phyloP scores from a whole-genome alignment of 1,284 basidiomycete species.

The Austroboletus novae-zelandiae region DNA sequence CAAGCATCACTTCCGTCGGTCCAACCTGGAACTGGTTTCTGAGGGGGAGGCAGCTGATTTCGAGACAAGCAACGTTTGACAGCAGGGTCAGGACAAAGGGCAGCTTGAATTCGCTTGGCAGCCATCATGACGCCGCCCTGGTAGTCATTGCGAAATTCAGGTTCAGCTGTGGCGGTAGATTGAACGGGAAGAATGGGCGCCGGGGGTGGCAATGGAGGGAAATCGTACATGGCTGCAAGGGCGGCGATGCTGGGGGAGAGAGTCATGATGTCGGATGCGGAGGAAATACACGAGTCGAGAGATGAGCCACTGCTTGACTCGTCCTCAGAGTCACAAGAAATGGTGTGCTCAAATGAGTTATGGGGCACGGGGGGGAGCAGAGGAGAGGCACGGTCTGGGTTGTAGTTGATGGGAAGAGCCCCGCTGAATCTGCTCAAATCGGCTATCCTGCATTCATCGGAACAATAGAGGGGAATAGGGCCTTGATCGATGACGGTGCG shows the following conservation, averaged over 20 bases:
- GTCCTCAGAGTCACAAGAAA: conserved; percentile 38
- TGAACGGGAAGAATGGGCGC: conserved; percentile 39
- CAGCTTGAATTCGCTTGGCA: conserved; percentile 51
- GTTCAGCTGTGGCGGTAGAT: conserved; percentile 13
- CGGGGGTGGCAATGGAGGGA: conserved; percentile 53
- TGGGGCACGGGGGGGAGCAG: conserved; percentile 40
- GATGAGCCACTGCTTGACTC: conserved; percentile 42
- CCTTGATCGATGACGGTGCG: conserved; percentile 72
- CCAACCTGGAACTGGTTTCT: conserved; percentile 60
- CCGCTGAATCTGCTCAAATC: conserved; percentile 48
- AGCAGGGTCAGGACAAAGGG: conserved; percentile 42
- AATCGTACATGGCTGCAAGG: conserved; percentile 52
- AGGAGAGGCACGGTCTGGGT: conserved; percentile 42
- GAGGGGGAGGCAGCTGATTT: conserved; percentile 30
- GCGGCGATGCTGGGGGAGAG: conserved; percentile 46
- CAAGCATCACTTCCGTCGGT: conserved; percentile 64
- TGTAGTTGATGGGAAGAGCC: conserved; percentile 45
- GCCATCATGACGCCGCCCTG: conserved; percentile 67
- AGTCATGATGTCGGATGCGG: conserved; percentile 27
- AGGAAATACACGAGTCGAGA: conserved; percentile 37
- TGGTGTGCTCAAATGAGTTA: conserved; percentile 33
- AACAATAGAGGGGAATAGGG: conserved; percentile 76
- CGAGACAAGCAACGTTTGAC: conserved; percentile 28
- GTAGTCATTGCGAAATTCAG: conserved; percentile 40
- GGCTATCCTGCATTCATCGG: conserved; percentile 63